A percentile compares a stretch with the other conserved stretches of the same genome.
Conservation (phyloP, 208 protist genomes). For the Crithidia thermophila region DNA sequence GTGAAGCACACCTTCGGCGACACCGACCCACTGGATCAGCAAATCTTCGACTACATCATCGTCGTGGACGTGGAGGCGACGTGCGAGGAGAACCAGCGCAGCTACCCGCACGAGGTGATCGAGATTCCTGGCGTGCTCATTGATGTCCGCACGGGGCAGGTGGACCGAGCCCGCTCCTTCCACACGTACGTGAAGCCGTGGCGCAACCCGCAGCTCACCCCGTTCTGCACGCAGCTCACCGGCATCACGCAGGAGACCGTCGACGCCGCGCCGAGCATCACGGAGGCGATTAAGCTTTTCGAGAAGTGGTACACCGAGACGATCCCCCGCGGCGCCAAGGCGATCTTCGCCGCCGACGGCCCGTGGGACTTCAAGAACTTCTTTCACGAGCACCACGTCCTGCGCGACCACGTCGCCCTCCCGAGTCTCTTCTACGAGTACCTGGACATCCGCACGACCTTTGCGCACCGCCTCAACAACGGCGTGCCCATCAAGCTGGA, state of each 20-base stretch:
- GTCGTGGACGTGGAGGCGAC: slow-evolving; percentile 94
- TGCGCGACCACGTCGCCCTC: slow-evolving; percentile 77
- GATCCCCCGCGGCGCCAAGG: slow-evolving; percentile 70
- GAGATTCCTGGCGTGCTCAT: slow-evolving; percentile 93
- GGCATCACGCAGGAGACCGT: slow-evolving; percentile 95
- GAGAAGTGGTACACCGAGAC: slow-evolving; percentile 79
- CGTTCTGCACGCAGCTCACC: slow-evolving; percentile 95
- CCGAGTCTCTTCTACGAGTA: slow-evolving; percentile 90
- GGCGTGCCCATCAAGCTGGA: slow-evolving; percentile 74
- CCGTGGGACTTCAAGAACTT: slow-evolving; percentile 91
- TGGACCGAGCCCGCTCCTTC: slow-evolving; percentile 78
- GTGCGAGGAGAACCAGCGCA: slow-evolving; percentile 66
- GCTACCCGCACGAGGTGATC: slow-evolving; percentile 95
- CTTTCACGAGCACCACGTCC: slow-evolving; percentile 74
- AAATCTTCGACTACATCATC: slow-evolving; percentile 94
- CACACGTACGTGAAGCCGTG: slow-evolving; percentile 91
- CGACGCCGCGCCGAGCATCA: slow-evolving; percentile 69
- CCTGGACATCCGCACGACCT: slow-evolving; percentile 89
- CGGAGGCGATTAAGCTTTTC: slow-evolving; percentile 73
- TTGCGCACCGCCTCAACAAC: slow-evolving; percentile 71
- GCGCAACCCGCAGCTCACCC: slow-evolving; percentile 80
- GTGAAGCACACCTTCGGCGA: slow-evolving; percentile 53
- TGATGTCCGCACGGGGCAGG: slow-evolving; percentile 69
- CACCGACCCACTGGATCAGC: slow-evolving; percentile 69
- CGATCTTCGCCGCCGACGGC: slow-evolving; percentile 85